These are phyloP conservation scores for Candida fluviatilis DNA, from an alignment of 805 yeast genomes.

Conservation along the genomic window DNA sequence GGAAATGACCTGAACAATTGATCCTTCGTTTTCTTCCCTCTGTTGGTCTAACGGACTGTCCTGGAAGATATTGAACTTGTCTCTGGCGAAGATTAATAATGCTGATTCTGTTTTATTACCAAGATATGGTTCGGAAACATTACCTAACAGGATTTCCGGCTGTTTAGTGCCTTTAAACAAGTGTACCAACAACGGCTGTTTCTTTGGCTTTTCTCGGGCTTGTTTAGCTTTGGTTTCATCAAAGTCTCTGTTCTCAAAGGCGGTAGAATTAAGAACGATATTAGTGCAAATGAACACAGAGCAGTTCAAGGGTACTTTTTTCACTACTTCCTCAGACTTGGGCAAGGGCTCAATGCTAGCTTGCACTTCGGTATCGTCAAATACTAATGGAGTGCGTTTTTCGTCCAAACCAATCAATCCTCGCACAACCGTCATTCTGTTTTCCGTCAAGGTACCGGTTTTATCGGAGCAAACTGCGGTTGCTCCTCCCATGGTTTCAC, in stretches of 20 bases:
- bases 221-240: constrained; percentile 26
- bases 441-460: constrained; percentile 95
- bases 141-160: constrained; percentile 11
- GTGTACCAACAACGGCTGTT: constrained; percentile 23
- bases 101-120: constrained; percentile 98
- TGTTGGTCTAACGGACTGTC: constrained; percentile 41
- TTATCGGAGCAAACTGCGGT: constrained; percentile 96
- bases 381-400: constrained; percentile 24
- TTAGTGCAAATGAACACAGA: constrained; percentile 42
- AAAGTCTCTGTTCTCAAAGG: constrained; percentile 67
- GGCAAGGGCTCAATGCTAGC: constrained; percentile 13
- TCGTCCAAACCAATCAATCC: constrained; percentile 57
- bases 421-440: constrained; percentile 83
- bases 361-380: constrained; percentile 42
- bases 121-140: constrained; percentile 55
- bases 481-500: constrained; percentile 99
- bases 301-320: constrained; percentile 17
- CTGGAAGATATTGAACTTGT: constrained; percentile 45
- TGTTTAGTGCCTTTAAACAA: constrained; percentile 14
- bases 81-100: constrained; percentile 61
- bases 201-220: constrained; percentile 26
- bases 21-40: constrained; percentile 17
- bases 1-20: constrained; percentile 71
- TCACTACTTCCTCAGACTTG: constrained; percentile 19
- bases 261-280: constrained; percentile 78